Evolutionary conservation across 2,329 filamentous ascomycete species (phyloP).

Genomic region (Cladophialophora exuberans): DNA sequence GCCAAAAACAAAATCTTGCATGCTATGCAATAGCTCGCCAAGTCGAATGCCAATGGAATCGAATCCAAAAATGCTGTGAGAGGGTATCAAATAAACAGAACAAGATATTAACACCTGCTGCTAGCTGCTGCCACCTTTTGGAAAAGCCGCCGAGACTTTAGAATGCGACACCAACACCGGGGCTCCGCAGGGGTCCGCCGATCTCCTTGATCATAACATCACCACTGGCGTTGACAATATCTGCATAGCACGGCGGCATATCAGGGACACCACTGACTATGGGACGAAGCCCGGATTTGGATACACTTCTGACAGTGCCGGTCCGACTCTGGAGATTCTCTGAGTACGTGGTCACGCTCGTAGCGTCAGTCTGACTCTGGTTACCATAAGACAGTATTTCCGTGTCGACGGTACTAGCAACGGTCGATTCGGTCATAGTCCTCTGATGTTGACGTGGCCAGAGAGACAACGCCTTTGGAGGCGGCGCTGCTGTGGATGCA

Average conservation of each 20-base stretch:
- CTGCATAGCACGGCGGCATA: slow-evolving; percentile 19
- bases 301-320: slow-evolving; percentile 24
- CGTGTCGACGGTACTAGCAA: slow-evolving; percentile 30
- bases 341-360: slow-evolving; percentile 21
- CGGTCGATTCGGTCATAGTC: slow-evolving; percentile 32
- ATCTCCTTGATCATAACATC: slow-evolving; percentile 28
- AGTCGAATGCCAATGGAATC: neutral
- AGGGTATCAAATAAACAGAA: slow-evolving; percentile 20
- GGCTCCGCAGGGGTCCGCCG: slow-evolving; percentile 28
- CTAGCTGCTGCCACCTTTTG: neutral
- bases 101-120: neutral
- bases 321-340: slow-evolving; percentile 24
- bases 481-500: slow-evolving; percentile 19
- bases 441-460: slow-evolving; percentile 25
- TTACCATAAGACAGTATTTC: slow-evolving; percentile 28
- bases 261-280: slow-evolving; percentile 27
- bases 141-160: slow-evolving; percentile 5
- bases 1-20: slow-evolving; percentile 4
- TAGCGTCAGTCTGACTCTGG: slow-evolving; percentile 28
- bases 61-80: slow-evolving; percentile 2
- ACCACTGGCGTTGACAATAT: slow-evolving; percentile 17
- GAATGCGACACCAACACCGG: slow-evolving; percentile 31
- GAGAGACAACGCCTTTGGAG: slow-evolving; percentile 24
- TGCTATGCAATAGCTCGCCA: slow-evolving; percentile 5
- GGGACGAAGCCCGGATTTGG: slow-evolving; percentile 20